Evolutionary conservation across 441 rosid genomes (phyloP), one percentile per base, ranked within the genome.

Genomic region (Adansonia madagascariensis): DNA sequence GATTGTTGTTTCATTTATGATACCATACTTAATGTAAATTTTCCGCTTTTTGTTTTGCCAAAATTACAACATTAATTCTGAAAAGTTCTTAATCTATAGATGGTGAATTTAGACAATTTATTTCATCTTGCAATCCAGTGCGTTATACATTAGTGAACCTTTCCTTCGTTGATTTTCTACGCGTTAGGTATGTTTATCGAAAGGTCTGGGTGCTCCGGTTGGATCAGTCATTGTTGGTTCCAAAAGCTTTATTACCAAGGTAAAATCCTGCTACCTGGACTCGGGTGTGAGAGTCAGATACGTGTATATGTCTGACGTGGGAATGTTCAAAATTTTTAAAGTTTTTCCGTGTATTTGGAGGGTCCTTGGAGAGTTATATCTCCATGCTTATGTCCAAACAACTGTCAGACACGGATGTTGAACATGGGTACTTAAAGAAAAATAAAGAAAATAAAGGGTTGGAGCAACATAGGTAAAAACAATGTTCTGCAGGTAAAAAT

Each of bases 141-240:
- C 6, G 41, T 43, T 43, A 43, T 43, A 41, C 8, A 3, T 5
- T 14, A 6, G 14, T 3, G 10, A 20, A 12, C 4, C 27, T 15
- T 24, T 1, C 1, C 14, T 35, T 3, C n/a, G 55, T 69, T 67
- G 75, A 81, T 50, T 64, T 47, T 77, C 73, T 2, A 9, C 0
- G 2, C 9, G 68, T 35, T 35, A 93, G 97, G 86, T 95, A 65
- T 95, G 99, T 79, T 83, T 96, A 71, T 96, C 98, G 0, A 92
- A 94, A 83, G 98, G 98, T 61, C 78, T 94, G 20, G 99, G 98
- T 43, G 99, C 99, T 76, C 99, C 98, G 0, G 97, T 92, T 10
- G 98, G 97, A 55, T 88, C 97, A 59, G 92, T 92, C 41, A 91
- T 96, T 76, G 98, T 92, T 59, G 98, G 99, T 77, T 92, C 96